Conservation (phyloP, 2,329 filamentous ascomycete species). For the Botrytis aclada region DNA sequence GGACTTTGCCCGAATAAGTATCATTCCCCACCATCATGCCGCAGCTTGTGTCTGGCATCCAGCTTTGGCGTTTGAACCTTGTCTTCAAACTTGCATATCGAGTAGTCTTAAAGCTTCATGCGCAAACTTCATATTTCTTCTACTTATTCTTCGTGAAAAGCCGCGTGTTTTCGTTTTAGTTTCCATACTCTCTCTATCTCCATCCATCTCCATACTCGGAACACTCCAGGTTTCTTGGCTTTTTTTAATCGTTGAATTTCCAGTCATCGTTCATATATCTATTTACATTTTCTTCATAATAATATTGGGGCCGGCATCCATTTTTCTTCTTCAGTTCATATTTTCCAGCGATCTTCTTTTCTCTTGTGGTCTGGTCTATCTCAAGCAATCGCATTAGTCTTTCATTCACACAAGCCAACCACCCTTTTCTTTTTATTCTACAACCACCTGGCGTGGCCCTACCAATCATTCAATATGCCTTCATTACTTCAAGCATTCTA, state of each 20-base stretch:
- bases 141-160: conserved; percentile 23
- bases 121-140: conserved; percentile 24
- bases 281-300: conserved; percentile 27
- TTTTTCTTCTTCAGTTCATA: conserved; percentile 15
- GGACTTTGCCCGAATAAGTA: conserved; percentile 24
- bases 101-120: conserved; percentile 29
- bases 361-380: conserved; percentile 25
- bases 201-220: background rate
- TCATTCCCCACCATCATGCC: conserved; percentile 31
- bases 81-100: conserved; percentile 28
- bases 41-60: conserved; percentile 33
- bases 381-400: conserved; percentile 21
- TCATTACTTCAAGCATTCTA: conserved; percentile 39
- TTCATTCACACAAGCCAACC: conserved; percentile 25
- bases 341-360: conserved; percentile 8
- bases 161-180: conserved; percentile 29
- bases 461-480: conserved; percentile 32
- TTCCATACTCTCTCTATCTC: conserved; percentile 12
- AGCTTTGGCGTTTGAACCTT: conserved; percentile 31
- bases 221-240: conserved; percentile 14
- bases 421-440: conserved; percentile 8
- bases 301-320: conserved; percentile 31
- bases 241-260: conserved; percentile 28
- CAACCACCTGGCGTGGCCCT: conserved; percentile 21
- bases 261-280: conserved; percentile 25